These are phyloP conservation scores for Chalciporus chontae DNA, from an alignment of 768 basidiomycete species.

Conservation along the genomic window DNA sequence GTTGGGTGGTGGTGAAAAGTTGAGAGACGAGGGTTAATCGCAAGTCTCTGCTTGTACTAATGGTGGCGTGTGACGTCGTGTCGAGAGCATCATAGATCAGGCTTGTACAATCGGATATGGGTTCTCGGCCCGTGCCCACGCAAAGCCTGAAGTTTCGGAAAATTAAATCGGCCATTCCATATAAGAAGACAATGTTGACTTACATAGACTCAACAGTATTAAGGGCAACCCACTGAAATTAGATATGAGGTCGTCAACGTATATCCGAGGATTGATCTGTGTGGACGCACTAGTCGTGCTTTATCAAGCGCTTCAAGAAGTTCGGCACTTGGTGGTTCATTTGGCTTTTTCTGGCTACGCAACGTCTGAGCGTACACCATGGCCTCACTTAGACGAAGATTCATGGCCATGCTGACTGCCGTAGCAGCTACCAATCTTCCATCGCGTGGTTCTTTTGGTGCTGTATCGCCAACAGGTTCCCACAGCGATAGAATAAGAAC, in stretches of 20 bases:
- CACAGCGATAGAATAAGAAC: constrained; percentile 42
- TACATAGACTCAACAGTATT: constrained; percentile 39
- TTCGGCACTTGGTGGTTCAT: constrained; percentile 26
- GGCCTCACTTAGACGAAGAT: constrained; percentile 38
- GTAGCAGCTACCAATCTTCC: constrained; percentile 38
- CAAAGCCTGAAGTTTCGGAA: constrained; percentile 33
- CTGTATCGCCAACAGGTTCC: constrained; percentile 37
- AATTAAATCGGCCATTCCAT: neutral
- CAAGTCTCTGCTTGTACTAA: constrained; percentile 29
- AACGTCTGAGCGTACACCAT: constrained; percentile 31
- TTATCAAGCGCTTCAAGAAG: constrained; percentile 33
- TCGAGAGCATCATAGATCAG: constrained; percentile 31
- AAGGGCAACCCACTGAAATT: constrained; percentile 38
- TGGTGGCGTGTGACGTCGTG: constrained; percentile 20
- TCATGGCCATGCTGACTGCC: constrained; percentile 47
- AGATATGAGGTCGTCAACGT: constrained; percentile 14
- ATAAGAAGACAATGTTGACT: constrained; percentile 2
- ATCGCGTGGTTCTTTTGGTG: constrained; percentile 33
- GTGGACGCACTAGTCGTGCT: constrained; percentile 35
- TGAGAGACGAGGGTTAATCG: constrained; percentile 37
- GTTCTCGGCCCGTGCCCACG: constrained; percentile 39
- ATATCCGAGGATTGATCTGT: constrained; percentile 5
- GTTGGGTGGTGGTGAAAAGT: constrained; percentile 31
- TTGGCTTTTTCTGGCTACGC: constrained; percentile 26
- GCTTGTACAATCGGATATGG: constrained; percentile 34